Evolutionary conservation across 345 rosid genomes (phyloP), one percentile per base, ranked within the genome.

Genomic region (Pugionium dolabratum): DNA sequence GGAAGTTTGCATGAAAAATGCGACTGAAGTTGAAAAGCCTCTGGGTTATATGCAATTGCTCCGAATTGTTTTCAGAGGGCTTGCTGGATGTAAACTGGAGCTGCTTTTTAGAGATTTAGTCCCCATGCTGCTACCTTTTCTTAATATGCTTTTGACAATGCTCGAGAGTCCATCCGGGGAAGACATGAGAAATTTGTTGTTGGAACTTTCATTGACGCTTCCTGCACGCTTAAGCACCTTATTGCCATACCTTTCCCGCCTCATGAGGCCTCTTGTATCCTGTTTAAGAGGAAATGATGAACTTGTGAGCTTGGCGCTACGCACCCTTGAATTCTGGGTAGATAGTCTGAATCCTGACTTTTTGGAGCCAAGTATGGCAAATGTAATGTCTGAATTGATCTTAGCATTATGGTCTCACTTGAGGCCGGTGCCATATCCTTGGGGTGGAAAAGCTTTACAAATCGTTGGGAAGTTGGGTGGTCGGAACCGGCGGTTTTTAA

Each of bases 401-500:
- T 85, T 94, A 75, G 96, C 97, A 60, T 74, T 94, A 62, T 94
- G 97, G 99, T 87, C 95, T 77, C 95, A 90, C 79, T 70, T 94
- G 80, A 85, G 87, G 77, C 95, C 99, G 65, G 82, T 78, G 39
- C 96, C 97, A 8, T 86, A 90, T 78, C 97, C 92, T 46, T 90
- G 95, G 96, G 95, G 99, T 75, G 88, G 83, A 44, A 94, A 85
- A 76, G 90, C 96, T 2, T 74, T 94, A 79, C 99, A 88, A 78
- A 85, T 94, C 39, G 95, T 94, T 52, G 99, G 99, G 70, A 94
- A 94, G 76, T 80, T 94, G 80, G 99, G 99, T 73, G 99, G 97
- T 74, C 97, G 95, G 56, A 94, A 94, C 56, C 80, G 99, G 60
- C 84, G 96, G 40, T 94, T 94, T 80, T 92, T 94, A 59, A 90